A percentile compares a stretch with the other conserved stretches of the same genome.
These are phyloP conservation scores for Drosera spatulata DNA, from an alignment of 179 eudicot genomes.

Conservation along the genomic window DNA sequence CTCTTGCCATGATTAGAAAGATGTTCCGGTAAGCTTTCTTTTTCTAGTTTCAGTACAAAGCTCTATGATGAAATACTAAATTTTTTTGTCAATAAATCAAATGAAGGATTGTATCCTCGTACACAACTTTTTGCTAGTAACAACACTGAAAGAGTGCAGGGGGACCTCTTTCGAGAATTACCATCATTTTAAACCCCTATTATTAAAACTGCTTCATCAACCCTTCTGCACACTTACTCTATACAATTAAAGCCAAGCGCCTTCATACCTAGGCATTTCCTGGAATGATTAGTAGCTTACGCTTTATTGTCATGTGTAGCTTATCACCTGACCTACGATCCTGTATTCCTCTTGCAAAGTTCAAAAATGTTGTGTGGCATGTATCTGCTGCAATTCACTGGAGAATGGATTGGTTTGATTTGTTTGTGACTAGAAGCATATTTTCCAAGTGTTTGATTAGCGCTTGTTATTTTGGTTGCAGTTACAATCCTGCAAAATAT, in stretches of 20 bases:
- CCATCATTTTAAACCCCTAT: too few species aligned
- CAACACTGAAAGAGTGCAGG: too few species aligned
- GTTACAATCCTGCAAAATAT: slow-evolving; percentile 43
- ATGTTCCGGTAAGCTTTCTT: slow-evolving; percentile 42
- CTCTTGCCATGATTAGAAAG: slow-evolving; percentile 28
- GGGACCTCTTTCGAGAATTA: too few species aligned
- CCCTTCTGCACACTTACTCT: too few species aligned
- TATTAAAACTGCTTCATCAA: too few species aligned
- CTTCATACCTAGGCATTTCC: too few species aligned
- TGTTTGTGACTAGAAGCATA: background rate
- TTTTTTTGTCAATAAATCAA: too few species aligned
- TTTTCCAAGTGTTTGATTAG: slow-evolving; percentile 4
- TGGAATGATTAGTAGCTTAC: too few species aligned
- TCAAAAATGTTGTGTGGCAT: slow-evolving; percentile 4
- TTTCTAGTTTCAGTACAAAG: background rate
- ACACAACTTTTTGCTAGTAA: too few species aligned
- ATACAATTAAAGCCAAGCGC: too few species aligned
- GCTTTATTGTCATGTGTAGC: too few species aligned
- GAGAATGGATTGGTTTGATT: background rate
- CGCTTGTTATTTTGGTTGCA: slow-evolving; percentile 16
- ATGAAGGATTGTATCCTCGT: too few species aligned
- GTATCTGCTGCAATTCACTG: background rate
- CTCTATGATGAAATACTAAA: background rate
- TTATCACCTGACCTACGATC: background rate
- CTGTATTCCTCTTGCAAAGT: background rate